Evolutionary conservation across 768 basidiomycete species (phyloP).

Genomic region (Lentinula edodes): DNA sequence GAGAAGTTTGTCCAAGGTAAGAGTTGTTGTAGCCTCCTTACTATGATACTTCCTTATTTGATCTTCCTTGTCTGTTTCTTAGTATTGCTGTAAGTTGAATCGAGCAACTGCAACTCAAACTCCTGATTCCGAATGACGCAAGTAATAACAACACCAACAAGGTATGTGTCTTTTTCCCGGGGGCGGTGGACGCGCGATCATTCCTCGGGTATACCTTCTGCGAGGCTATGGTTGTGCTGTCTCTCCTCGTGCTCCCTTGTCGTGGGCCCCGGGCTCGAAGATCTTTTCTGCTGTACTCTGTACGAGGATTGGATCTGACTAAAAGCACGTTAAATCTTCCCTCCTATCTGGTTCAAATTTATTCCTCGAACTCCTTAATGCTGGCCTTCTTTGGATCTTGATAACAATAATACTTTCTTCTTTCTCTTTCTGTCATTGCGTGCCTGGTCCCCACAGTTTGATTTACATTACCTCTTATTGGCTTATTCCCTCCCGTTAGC

Average conservation of each 20-base stretch:
- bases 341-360: not conserved
- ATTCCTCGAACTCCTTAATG: too few relatives aligned
- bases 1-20: too few relatives aligned
- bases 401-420: not conserved
- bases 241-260: conserved; percentile 4
- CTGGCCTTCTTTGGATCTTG: not conserved
- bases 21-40: too few relatives aligned
- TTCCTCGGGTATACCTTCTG: not conserved
- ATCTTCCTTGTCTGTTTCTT: too few relatives aligned
- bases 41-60: too few relatives aligned
- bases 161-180: not conserved
- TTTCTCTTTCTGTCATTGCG: too few relatives aligned
- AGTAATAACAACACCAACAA: not conserved
- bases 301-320: not conserved
- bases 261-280: conserved; percentile 5
- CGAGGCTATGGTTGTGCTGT: not conserved
- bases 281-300: not conserved
- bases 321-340: not conserved
- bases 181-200: not conserved
- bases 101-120: too few relatives aligned
- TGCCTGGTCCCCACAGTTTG: not conserved
- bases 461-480: not conserved
- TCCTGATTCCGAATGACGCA: too few relatives aligned
- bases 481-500: too few relatives aligned
- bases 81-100: too few relatives aligned